Evolutionary conservation across 2,329 filamentous ascomycete species (phyloP).

Genomic region (Sporothrix curviconia): DNA sequence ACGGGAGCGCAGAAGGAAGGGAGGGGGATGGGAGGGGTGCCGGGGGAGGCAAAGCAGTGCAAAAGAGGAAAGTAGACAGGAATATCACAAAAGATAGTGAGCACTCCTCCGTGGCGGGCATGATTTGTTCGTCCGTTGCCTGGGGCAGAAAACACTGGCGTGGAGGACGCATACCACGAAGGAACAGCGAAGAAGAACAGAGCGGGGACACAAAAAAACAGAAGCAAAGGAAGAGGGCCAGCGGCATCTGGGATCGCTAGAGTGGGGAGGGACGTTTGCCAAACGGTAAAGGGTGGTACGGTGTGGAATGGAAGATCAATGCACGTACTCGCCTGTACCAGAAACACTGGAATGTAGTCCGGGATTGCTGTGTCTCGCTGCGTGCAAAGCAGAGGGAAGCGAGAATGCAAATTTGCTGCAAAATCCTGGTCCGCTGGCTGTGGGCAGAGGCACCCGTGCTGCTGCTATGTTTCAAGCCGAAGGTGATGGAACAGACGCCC

Average conservation of each 20-base stretch:
- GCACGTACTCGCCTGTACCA: background rate
- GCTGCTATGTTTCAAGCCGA: too few species aligned
- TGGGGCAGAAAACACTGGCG: background rate
- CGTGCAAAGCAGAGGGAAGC: background rate
- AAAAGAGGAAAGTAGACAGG: background rate
- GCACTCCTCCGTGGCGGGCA: background rate
- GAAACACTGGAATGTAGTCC: constrained; percentile 10
- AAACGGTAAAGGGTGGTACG: constrained; percentile 1
- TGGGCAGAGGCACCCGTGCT: too few species aligned
- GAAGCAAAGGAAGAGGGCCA: background rate
- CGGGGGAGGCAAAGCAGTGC: background rate
- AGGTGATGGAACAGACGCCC: too few species aligned
- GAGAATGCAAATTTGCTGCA: background rate
- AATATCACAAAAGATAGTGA: background rate
- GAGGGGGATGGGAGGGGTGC: background rate
- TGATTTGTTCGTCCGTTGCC: constrained; percentile 9
- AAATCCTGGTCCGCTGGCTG: background rate
- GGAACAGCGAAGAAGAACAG: background rate
- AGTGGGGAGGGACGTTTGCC: background rate
- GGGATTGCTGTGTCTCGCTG: constrained; percentile 6
- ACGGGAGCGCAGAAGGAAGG: background rate
- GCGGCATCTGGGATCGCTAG: background rate
- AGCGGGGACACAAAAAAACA: background rate
- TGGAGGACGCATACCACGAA: constrained; percentile 8
- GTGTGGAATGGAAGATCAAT: constrained; percentile 10